Base-by-base conservation (phyloP, 768 basidiomycete species). In the Tubosaeta brunneosetosa region DNA sequence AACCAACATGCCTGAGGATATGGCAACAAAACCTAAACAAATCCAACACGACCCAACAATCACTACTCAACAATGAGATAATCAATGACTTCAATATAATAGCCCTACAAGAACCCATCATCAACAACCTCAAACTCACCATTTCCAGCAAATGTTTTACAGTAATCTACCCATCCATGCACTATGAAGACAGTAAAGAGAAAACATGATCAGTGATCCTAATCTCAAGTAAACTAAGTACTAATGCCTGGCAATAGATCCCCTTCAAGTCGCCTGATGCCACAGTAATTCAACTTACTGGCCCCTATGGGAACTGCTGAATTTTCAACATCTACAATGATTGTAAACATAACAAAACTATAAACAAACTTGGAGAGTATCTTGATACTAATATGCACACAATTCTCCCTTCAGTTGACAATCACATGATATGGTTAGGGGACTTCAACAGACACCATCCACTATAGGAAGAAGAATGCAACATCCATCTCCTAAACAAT, bases 21-120 rank as follows among this genome's bases (percentile, higher is more conserved):
- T 51, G 50, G 50, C 61, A 60, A 34, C 49, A 45, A 17, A 55
- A 54, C 27, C 5, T 62, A 0, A 52, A 67, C 3, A 34, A 3
- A 3, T 51, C 50, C 14, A 25, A 6, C 5, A 44, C 44, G 3
- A 34, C 50, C 3, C 50, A 51, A 25, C 50, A 29, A 0, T 13
- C 19, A 2, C 10, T 51, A n/a, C 50, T 51, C 4, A 31, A 45
- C 17, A 22, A 9, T 6, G 5, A 17, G 1, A 4, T 54, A 14
- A 17, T 26, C 6, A 16, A 47, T 1, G 25, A 66, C 6, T 68
- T 54, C 42, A 69, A 77, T 55, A 61, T 78, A 0, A 33, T 74
- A 0, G 52, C 62, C 0, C 14, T 77, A 10, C 75, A 78, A 57
- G 76, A 77, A 65, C 75, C 73, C 2, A 61, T 67, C 52, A 53